Evolutionary conservation across 768 basidiomycete genomes (phyloP).

Genomic region (Kwoniella sp.): DNA sequence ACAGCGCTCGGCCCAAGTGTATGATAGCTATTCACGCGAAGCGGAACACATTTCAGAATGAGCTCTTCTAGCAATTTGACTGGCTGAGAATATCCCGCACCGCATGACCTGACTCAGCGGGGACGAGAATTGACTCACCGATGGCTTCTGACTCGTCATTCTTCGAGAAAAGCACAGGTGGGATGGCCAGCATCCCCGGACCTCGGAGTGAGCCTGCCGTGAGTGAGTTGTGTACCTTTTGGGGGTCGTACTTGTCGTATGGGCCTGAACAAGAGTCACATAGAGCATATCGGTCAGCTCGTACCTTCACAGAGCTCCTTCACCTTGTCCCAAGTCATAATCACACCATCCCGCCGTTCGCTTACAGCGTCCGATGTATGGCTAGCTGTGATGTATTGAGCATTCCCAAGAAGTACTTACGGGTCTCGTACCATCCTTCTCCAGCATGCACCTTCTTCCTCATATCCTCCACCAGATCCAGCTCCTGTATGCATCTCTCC

Average conservation of each 20-base stretch:
- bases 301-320: too few species aligned
- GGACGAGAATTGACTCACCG: conserved; percentile 29
- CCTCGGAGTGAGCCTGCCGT: conserved; percentile 84
- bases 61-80: not conserved
- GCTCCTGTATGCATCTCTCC: conserved; percentile 69
- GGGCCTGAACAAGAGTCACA: conserved; percentile 60
- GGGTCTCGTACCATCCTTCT: conserved; percentile 55
- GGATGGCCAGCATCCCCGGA: conserved; percentile 79
- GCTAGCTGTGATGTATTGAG: too few species aligned
- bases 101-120: conserved; percentile 19
- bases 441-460: conserved; percentile 55
- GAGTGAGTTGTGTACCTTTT: conserved; percentile 76
- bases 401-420: conserved; percentile 44
- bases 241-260: conserved; percentile 70
- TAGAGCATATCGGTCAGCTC: not conserved
- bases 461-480: conserved; percentile 65
- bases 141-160: conserved; percentile 75
- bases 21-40: conserved; percentile 63
- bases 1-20: conserved; percentile 82
- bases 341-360: too few species aligned
- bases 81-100: too few species aligned
- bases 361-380: too few species aligned
- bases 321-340: too few species aligned
- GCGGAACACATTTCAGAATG: conserved; percentile 66
- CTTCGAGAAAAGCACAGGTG: conserved; percentile 73